These are phyloP conservation scores for Calycina herbarum DNA, from an alignment of 2,329 filamentous ascomycete species.

Conservation along the genomic window DNA sequence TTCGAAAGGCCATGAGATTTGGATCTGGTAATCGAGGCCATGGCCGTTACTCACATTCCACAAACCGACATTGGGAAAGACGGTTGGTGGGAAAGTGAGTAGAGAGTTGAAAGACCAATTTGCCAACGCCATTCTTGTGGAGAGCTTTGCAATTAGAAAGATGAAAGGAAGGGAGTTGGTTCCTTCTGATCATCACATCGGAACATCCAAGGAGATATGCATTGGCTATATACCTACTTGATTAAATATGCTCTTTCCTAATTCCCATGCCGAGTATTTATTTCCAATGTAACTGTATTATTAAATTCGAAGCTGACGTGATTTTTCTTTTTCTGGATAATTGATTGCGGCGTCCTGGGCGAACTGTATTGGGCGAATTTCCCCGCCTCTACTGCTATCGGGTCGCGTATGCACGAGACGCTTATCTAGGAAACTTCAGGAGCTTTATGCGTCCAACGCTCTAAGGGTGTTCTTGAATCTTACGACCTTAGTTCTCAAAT, in stretches of 20 bases:
- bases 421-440: neutral
- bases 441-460: no score
- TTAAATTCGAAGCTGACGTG: neutral
- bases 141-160: neutral
- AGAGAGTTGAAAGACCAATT: neutral
- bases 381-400: neutral
- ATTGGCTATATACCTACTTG: neutral
- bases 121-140: neutral
- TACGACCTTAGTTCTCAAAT: no score
- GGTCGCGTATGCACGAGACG: neutral
- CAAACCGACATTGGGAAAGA: neutral
- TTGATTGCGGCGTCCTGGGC: neutral
- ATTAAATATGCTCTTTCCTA: neutral
- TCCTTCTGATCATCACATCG: neutral
- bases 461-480: no score
- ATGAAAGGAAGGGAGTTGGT: neutral
- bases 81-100: neutral
- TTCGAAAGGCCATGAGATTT: constrained; percentile 1
- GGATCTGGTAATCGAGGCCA: constrained; percentile 5
- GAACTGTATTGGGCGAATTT: neutral
- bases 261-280: neutral
- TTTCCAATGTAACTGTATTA: neutral
- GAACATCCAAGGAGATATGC: no score
- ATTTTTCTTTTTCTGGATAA: neutral
- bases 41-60: constrained; percentile 8